These are phyloP conservation scores for Tricholoma bakamatsutake DNA, from an alignment of 768 basidiomycete genomes.

Conservation along the genomic window DNA sequence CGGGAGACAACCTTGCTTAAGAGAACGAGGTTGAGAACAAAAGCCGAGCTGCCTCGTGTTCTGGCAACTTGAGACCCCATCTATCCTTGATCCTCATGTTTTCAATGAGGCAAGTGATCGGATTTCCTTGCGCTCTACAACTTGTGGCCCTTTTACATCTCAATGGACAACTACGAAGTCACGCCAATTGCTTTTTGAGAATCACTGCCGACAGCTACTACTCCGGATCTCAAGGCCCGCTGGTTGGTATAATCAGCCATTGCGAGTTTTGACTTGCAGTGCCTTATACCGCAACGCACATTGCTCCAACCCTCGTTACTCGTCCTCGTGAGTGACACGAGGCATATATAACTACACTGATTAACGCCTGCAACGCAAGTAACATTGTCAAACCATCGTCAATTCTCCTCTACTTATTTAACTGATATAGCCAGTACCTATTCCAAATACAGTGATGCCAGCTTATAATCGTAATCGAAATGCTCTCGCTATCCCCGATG, in stretches of 20 bases:
- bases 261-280: conserved; percentile 15
- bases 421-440: conserved; percentile 5
- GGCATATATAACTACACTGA: conserved; percentile 18
- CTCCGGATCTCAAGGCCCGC: conserved; percentile 14
- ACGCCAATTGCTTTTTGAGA: conserved; percentile 10
- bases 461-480: conserved; percentile 19
- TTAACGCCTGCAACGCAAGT: not conserved
- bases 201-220: conserved; percentile 9
- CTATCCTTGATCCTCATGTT: conserved; percentile 30
- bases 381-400: conserved; percentile 11
- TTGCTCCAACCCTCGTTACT: conserved; percentile 21
- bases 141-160: conserved; percentile 1
- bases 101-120: conserved; percentile 35
- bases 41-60: conserved; percentile 1
- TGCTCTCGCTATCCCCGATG: conserved; percentile 12
- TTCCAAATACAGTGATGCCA: conserved; percentile 17
- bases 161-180: conserved; percentile 8
- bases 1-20: not conserved
- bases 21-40: conserved; percentile 1
- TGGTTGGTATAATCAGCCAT: conserved; percentile 3
- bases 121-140: conserved; percentile 6
- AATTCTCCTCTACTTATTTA: conserved; percentile 1
- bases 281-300: conserved; percentile 24
- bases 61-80: not conserved
- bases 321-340: conserved; percentile 40